Base-by-base conservation (phyloP, 768 basidiomycete genomes). In the Podaxis pistillaris region DNA sequence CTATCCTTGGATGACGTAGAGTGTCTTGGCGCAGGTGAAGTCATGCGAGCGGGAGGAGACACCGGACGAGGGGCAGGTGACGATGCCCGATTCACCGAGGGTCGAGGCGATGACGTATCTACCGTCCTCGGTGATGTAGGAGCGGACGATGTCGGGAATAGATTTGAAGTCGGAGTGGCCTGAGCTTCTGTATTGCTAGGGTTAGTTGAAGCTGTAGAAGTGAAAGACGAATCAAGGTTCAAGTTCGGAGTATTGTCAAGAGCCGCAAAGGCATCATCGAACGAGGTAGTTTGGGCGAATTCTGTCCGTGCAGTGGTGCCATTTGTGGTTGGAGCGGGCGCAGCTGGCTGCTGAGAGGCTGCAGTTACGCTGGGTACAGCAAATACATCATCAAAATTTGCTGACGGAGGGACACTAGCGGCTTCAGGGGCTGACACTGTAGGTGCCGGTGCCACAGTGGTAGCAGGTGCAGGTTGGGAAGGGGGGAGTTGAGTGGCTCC, bases 1-100 rank as follows among this genome's bases (percentile, higher is more conserved):
- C 72, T 74, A 56, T 86, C 86, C 64, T 86, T 87, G 6, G 84
- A 82, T 13, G 82, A 84, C 0, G 86, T 88, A 7, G 86, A 86
- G 6, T 81, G 74, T 26, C 88, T 84, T 19, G 79, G 75, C 69
- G 83, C 86, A 0, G 90, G 86, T 24, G 89, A 78, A n/a, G 70
- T 80, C 22, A 77, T 69, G 11, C 86, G 85, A 11, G 82, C 79
- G 8, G 82, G 82, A 26, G 85, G 83, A 28, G 85, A 84, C 50
- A 69, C 73, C 4, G 71, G 55, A 30, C 81, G 75, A 33, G 74
- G 75, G 28, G 79, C 76, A 2, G 84, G 81, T 0, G 84, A 81
- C n/a, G 67, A 58, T 0, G 80, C 63, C 52, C 72, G 67, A 64
- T 73, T 67, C 17, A 73, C 68, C 36, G 70, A 64, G 13, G 69